A percentile compares a stretch with the other conserved stretches of the same genome.
These are phyloP conservation scores for Pichia sp. DNA, from an alignment of 1,139 yeast genomes.

Conservation along the genomic window DNA sequence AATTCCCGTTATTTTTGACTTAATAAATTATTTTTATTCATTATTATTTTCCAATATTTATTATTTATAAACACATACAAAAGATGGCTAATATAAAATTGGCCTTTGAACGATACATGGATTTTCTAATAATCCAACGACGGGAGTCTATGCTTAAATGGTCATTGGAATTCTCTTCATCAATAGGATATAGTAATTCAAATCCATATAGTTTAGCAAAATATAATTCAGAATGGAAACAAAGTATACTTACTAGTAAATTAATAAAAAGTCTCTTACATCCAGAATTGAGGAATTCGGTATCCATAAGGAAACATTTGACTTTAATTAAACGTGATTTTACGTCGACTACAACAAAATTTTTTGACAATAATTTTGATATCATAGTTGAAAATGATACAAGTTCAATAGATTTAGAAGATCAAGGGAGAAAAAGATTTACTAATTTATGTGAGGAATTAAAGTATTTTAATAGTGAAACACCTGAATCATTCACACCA, in stretches of 20 bases:
- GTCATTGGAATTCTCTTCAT: slow-evolving; percentile 18
- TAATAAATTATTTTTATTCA: too few relatives aligned
- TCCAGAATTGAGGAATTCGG: slow-evolving; percentile 4
- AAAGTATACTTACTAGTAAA: background rate
- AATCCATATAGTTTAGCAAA: too few relatives aligned
- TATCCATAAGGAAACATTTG: slow-evolving; percentile 5
- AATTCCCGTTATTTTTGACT: background rate
- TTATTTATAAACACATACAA: background rate
- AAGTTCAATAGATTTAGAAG: slow-evolving; percentile 5
- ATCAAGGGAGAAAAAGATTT: slow-evolving; percentile 7
- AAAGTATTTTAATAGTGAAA: slow-evolving; percentile 3
- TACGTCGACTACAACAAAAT: slow-evolving; percentile 17
- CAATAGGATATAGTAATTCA: too few relatives aligned
- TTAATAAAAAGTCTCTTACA: background rate
- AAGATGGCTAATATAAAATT: slow-evolving; percentile 21
- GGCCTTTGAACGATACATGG: slow-evolving; percentile 24
- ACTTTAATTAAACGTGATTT: slow-evolving; percentile 15
- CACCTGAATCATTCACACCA: slow-evolving; percentile 13
- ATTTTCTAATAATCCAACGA: slow-evolving; percentile 19
- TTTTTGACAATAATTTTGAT: slow-evolving; percentile 24
- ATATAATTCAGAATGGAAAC: too few relatives aligned
- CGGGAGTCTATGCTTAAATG: slow-evolving; percentile 24
- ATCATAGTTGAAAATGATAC: slow-evolving; percentile 14
- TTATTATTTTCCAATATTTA: too few relatives aligned
- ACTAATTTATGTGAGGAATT: slow-evolving; percentile 8